A percentile compares a stretch with the other conserved stretches of the same genome.
These are phyloP conservation scores for Lasiodiplodia sp. DNA, from an alignment of 2,329 filamentous ascomycete genomes.

Conservation along the genomic window DNA sequence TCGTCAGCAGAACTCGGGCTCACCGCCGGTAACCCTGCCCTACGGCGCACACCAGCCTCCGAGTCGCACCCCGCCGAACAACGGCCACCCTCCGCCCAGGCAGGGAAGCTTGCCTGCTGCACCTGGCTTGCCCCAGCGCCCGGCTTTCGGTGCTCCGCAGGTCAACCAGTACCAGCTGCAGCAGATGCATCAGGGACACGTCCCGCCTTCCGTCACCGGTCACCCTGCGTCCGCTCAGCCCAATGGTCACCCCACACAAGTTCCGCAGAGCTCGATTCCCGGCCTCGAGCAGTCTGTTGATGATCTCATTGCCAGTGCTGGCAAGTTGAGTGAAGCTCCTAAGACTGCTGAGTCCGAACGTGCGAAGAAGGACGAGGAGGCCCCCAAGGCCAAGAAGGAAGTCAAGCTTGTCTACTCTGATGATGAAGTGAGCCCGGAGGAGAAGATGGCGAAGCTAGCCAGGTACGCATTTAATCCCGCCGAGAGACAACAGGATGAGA, in stretches of 20 bases:
- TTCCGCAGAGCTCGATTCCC: slow-evolving; percentile 27
- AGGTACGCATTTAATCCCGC: slow-evolving; percentile 69
- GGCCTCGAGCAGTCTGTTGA: slow-evolving; percentile 55
- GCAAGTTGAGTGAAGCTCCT: slow-evolving; percentile 50
- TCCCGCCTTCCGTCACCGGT: slow-evolving; percentile 31
- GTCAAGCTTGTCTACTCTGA: slow-evolving; percentile 83
- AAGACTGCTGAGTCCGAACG: slow-evolving; percentile 42
- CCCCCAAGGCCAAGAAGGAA: slow-evolving; percentile 63
- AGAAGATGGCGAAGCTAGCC: slow-evolving; percentile 81
- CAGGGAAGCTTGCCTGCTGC: slow-evolving; percentile 63
- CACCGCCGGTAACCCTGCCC: slow-evolving; percentile 44
- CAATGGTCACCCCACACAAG: slow-evolving; percentile 41
- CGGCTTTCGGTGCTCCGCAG: slow-evolving; percentile 62
- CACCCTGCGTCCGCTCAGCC: slow-evolving; percentile 38
- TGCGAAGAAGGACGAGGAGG: slow-evolving; percentile 69
- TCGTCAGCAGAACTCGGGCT: slow-evolving; percentile 35
- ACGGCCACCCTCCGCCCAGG: slow-evolving; percentile 39
- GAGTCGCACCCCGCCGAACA: slow-evolving; percentile 47
- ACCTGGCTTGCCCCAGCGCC: slow-evolving; percentile 67
- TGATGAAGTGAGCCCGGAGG: slow-evolving; percentile 81
- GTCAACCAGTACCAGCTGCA: slow-evolving; percentile 51
- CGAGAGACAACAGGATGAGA: slow-evolving; percentile 24
- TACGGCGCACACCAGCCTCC: slow-evolving; percentile 51
- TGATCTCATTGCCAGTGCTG: slow-evolving; percentile 59
- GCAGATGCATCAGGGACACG: slow-evolving; percentile 35